A percentile compares a stretch with the other conserved stretches of the same genome.
phyloP scores from a whole-genome alignment of 169 alveolate species.

The Cryptosporidium ubiquitum region DNA sequence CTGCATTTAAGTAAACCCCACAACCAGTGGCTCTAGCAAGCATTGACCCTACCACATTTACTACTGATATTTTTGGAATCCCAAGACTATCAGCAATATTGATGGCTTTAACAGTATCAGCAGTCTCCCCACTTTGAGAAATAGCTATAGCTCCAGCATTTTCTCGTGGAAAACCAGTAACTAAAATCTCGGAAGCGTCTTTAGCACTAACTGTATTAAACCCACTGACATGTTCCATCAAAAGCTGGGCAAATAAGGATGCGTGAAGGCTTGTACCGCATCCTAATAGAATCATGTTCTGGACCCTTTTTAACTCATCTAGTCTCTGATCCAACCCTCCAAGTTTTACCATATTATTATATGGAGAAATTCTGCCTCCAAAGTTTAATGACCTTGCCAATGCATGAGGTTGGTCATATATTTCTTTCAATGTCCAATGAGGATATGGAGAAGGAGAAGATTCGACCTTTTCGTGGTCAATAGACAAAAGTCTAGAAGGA shows the following conservation, averaged over 20 bases:
- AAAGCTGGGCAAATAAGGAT: conserved; percentile 87
- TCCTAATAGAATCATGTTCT: conserved; percentile 88
- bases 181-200: conserved; percentile 89
- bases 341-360: conserved; percentile 80
- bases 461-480: conserved; percentile 81
- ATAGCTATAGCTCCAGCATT: conserved; percentile 90
- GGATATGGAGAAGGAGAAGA: conserved; percentile 87
- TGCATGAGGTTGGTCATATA: conserved; percentile 88
- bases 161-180: conserved; percentile 76
- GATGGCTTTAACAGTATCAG: conserved; percentile 89
- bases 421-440: conserved; percentile 92
- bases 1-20: conserved; percentile 96
- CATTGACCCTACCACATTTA: conserved; percentile 91
- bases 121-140: conserved; percentile 97
- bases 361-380: conserved; percentile 85
- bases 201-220: conserved; percentile 89
- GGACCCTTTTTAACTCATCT: conserved; percentile 82
- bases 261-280: conserved; percentile 95
- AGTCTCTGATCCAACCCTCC: conserved; percentile 87
- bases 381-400: conserved; percentile 83
- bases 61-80: conserved; percentile 87
- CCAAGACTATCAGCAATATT: conserved; percentile 83
- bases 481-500: conserved; percentile 72
- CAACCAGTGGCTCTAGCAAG: conserved; percentile 90
- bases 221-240: conserved; percentile 86